phyloP scores from a whole-genome alignment of 1,139 yeast genomes.

The Suhomyces choctaworum region DNA sequence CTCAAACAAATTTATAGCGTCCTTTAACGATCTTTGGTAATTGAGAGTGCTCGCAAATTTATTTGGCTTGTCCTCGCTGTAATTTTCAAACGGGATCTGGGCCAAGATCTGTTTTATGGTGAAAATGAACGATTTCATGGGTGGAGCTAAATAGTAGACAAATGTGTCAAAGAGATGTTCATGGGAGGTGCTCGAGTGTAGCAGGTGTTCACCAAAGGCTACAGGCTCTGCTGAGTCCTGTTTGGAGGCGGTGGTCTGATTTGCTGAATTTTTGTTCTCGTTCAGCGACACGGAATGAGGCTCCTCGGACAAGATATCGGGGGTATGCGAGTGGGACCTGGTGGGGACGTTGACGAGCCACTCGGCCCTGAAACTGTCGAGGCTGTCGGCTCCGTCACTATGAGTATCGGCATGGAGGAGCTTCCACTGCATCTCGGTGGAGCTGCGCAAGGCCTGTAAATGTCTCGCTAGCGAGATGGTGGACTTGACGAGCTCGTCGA shows the following conservation, averaged over 20 bases:
- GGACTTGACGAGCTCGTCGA: slow-evolving; percentile 50
- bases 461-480: slow-evolving; percentile 56
- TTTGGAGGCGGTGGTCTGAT: background rate
- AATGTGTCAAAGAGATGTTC: slow-evolving; percentile 61
- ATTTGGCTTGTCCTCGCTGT: slow-evolving; percentile 25
- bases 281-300: too few species aligned
- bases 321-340: background rate
- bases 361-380: slow-evolving; percentile 22
- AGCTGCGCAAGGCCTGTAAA: slow-evolving; percentile 66
- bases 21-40: slow-evolving; percentile 48
- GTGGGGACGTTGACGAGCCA: slow-evolving; percentile 5
- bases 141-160: slow-evolving; percentile 68
- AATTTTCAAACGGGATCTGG: slow-evolving; percentile 57
- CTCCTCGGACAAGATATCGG: too few species aligned
- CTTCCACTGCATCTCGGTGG: slow-evolving; percentile 66
- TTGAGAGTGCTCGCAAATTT: slow-evolving; percentile 41
- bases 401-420: slow-evolving; percentile 33
- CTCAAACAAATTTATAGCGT: slow-evolving; percentile 57
- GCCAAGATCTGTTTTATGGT: slow-evolving; percentile 63
- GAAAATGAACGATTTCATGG: slow-evolving; percentile 64
- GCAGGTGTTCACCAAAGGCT: background rate
- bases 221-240: background rate
- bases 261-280: background rate
- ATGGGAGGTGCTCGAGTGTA: slow-evolving; percentile 3
- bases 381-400: slow-evolving; percentile 12